Percentiles rank a stretch among this genome's conserved stretches.
Conservation (phyloP, 2,329 filamentous ascomycete genomes). For the Plenodomus biglobosus region DNA sequence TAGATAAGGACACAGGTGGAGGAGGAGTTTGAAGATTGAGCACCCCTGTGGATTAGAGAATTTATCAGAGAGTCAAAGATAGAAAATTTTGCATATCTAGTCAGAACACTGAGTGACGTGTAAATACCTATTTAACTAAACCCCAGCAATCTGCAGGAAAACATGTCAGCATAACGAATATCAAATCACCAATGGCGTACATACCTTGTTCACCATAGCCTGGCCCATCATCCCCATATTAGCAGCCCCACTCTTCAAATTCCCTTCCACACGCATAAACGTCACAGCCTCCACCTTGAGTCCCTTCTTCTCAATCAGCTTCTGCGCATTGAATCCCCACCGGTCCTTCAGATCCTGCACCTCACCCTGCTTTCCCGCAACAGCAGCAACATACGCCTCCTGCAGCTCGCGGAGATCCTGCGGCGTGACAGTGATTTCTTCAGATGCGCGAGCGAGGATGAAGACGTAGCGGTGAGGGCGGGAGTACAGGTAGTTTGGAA, state of each 20-base stretch:
- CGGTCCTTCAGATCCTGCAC: conserved; percentile 27
- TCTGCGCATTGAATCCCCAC: conserved; percentile 23
- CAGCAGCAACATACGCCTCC: conserved; percentile 15
- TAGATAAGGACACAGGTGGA: no score
- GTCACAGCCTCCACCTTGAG: conserved; percentile 19
- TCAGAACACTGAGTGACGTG: no score
- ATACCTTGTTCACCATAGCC: conserved; percentile 19
- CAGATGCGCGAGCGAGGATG: conserved; percentile 15
- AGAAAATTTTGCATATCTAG: no score
- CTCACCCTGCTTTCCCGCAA: conserved; percentile 18
- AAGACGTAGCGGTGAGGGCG: conserved; percentile 26
- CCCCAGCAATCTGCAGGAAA: background rate
- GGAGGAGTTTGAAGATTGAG: no score
- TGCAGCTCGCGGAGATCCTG: conserved; percentile 23
- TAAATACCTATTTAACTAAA: no score
- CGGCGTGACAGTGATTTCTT: conserved; percentile 10
- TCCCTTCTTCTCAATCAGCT: conserved; percentile 21
- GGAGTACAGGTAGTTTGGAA: conserved; percentile 24
- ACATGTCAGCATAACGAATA: background rate
- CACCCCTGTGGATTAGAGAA: no score
- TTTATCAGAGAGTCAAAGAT: no score
- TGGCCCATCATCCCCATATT: conserved; percentile 21
- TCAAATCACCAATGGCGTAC: background rate
- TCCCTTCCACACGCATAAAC: conserved; percentile 23
- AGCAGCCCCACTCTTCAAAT: conserved; percentile 14